Percentiles rank a stretch among this genome's conserved stretches.
Conservation (phyloP, 768 basidiomycete genomes). For the Hygrophoropsis aurantiaca region DNA sequence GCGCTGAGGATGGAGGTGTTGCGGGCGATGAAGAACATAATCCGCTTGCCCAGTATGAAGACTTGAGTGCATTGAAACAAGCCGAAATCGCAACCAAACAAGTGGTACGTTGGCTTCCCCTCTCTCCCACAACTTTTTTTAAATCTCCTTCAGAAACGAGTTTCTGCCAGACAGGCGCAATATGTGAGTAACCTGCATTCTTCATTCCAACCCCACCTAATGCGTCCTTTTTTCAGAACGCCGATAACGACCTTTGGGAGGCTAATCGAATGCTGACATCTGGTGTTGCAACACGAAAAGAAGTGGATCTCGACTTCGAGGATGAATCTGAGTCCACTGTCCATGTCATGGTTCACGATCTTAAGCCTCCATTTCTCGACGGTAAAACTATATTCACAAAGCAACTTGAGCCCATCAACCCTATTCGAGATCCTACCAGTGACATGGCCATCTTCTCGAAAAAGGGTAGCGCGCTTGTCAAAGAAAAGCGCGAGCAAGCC, state of each 20-base stretch:
- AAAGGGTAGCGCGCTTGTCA: conserved; percentile 93
- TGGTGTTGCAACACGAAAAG: conserved; percentile 85
- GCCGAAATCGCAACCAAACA: conserved; percentile 77
- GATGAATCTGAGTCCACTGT: conserved; percentile 96
- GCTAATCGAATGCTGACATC: conserved; percentile 97
- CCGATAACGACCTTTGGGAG: conserved; percentile 99
- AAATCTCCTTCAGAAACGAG: conserved; percentile 58
- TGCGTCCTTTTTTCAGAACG: conserved; percentile 58
- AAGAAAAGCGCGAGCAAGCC: conserved; percentile 94
- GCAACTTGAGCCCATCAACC: conserved; percentile 96
- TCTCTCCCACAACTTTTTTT: conserved; percentile 11
- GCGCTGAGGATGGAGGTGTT: conserved; percentile 83
- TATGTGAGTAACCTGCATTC: conserved; percentile 56
- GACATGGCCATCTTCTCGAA: conserved; percentile 96
- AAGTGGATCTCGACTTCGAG: conserved; percentile 91
- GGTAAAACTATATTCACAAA: conserved; percentile 95
- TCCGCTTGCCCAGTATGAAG: conserved; percentile 91
- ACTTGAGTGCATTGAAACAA: conserved; percentile 65
- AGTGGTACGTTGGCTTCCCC: conserved; percentile 46
- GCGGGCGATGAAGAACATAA: conserved; percentile 92
- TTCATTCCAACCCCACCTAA: conserved; percentile 7
- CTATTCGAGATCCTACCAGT: conserved; percentile 88
- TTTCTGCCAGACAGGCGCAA: conserved; percentile 95
- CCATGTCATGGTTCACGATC: conserved; percentile 95
- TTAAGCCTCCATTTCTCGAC: conserved; percentile 97